Conservation (phyloP, 371 early-diverging fungal species). For the Batrachochytrium dendrobatidis region DNA sequence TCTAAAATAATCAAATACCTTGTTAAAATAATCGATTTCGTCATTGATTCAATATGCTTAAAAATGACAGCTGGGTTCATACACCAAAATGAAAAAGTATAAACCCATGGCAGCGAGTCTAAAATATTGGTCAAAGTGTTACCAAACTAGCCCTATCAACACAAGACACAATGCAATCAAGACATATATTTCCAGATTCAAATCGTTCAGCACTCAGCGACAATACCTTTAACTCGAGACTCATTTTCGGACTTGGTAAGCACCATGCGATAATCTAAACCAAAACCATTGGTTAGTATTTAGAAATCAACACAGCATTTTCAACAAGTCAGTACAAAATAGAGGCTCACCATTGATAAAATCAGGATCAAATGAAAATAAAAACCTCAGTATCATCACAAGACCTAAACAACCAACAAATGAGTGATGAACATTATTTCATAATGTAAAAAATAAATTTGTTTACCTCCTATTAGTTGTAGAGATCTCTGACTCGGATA, state of each 20-base stretch:
- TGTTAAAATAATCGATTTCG: slow-evolving; percentile 13
- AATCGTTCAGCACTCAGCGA: no score
- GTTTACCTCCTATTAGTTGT: not conserved
- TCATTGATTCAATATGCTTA: not conserved
- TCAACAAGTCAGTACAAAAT: no score
- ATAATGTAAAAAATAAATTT: not conserved
- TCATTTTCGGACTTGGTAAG: not conserved
- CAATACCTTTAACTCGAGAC: no score
- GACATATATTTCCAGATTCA: no score
- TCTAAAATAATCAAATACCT: slow-evolving; percentile 5
- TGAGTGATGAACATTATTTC: not conserved
- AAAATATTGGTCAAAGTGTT: no score
- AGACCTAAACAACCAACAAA: not conserved
- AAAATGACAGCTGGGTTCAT: slow-evolving; percentile 44
- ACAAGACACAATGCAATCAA: no score
- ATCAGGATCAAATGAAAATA: not conserved
- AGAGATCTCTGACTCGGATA: not conserved
- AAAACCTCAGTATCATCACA: slow-evolving; percentile 1
- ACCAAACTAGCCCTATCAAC: no score
- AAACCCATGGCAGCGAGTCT: not conserved
- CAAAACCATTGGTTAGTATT: no score
- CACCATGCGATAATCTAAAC: slow-evolving; percentile 4
- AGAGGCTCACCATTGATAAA: not conserved
- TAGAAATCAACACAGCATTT: no score
- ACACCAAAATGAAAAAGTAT: slow-evolving; percentile 27